These are phyloP conservation scores for Cryptococcus maquisensis DNA, from an alignment of 1,284 basidiomycete genomes.

Conservation along the genomic window DNA sequence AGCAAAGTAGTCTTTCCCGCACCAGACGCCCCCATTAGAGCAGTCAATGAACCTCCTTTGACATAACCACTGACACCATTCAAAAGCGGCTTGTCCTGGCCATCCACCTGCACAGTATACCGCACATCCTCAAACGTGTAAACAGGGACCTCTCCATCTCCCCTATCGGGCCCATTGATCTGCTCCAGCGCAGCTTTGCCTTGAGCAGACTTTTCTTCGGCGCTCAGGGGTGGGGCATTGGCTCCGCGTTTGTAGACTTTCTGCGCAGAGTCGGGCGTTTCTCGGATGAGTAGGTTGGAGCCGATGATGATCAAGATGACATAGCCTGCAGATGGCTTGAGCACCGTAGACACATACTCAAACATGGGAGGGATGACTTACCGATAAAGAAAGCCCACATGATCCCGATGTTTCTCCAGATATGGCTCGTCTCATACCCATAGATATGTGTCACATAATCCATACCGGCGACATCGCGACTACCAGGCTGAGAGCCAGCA, in stretches of 20 bases:
- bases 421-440: too few relatives aligned
- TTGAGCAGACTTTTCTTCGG: background rate
- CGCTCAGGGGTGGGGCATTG: background rate
- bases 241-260: background rate
- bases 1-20: background rate
- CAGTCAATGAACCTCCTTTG: background rate
- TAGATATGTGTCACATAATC: too few relatives aligned
- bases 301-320: too few relatives aligned
- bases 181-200: background rate
- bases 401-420: slow-evolving; percentile 53
- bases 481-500: too few relatives aligned
- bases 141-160: background rate
- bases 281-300: too few relatives aligned
- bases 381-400: slow-evolving; percentile 53
- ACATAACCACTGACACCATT: background rate
- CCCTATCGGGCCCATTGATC: background rate
- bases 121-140: background rate
- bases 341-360: slow-evolving; percentile 23
- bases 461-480: too few relatives aligned
- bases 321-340: too few relatives aligned
- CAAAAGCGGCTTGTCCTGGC: background rate
- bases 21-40: background rate
- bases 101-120: background rate
- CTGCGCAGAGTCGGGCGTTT: background rate
- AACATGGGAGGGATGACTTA: too few relatives aligned